A percentile compares a stretch with the other conserved stretches of the same genome.
Conservation (phyloP, 2,329 filamentous ascomycete species). For the Colletotrichum somersetense region DNA sequence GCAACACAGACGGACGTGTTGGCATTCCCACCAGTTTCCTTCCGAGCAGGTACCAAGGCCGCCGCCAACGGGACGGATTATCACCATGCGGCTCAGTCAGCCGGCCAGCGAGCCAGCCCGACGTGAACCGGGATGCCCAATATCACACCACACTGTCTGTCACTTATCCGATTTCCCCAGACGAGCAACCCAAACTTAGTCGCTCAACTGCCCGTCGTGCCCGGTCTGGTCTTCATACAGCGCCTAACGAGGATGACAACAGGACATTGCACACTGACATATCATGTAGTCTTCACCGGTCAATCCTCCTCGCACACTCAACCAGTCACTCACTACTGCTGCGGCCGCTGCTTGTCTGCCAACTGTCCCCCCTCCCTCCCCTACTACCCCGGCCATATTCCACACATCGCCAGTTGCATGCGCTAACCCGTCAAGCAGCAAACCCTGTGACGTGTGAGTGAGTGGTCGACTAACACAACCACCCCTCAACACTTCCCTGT, state of each 20-base stretch:
- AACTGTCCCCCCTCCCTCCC: not conserved
- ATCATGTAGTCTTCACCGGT: conserved; percentile 15
- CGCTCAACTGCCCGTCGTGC: not conserved
- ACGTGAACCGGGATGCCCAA: conserved; percentile 1
- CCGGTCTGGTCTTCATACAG: not conserved
- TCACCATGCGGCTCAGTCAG: not conserved
- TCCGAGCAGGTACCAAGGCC: too few relatives aligned
- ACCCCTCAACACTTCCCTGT: not conserved
- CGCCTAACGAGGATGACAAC: conserved; percentile 9
- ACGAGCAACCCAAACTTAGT: not conserved
- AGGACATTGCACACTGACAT: not conserved
- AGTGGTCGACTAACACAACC: conserved; percentile 5
- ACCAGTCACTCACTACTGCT: not conserved
- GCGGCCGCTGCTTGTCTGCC: not conserved
- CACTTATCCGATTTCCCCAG: not conserved
- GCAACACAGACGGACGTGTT: not conserved
- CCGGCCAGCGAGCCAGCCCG: not conserved
- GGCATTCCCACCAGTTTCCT: not conserved
- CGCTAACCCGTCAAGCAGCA: conserved; percentile 10
- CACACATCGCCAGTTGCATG: conserved; percentile 5
- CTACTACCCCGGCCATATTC: not conserved
- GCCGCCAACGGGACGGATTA: not conserved
- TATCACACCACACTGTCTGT: not conserved
- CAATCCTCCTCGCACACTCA: conserved; percentile 1
- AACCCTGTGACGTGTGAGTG: conserved; percentile 10